Evolutionary conservation across 768 basidiomycete genomes (phyloP), one percentile per base, ranked within the genome.

Genomic region (Phylloporus rhodoxanthus): DNA sequence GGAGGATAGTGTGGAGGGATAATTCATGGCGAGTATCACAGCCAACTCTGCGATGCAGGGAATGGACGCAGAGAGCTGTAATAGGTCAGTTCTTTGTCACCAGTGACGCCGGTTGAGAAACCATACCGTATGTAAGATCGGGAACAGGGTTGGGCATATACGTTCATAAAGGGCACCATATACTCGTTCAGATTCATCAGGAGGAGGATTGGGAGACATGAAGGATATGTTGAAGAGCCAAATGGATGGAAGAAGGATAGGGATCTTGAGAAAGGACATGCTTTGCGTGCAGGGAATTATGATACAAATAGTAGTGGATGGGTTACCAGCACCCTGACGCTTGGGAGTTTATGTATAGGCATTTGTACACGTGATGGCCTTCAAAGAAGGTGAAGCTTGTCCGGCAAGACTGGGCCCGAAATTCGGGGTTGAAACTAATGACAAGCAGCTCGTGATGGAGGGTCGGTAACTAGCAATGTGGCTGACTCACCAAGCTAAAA

Each of bases 151-250:
- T 2, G 64, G 64, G n/a, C 52, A 60, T 19, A 65, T 46, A 2
- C 25, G 48, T 47, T 65, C 64, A 10, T 65, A 58, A 29, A 67
- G 47, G 3, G 58, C 51, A 9, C 55, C 54, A 2, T 45, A 36
- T 8, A 63, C 34, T 0, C 48, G 54, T 36, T 65, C 65, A 5
- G 61, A 60, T 26, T 41, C 14, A 13, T 56, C 43, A 1, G 64
- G 63, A 34, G 61, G 45, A 2, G 55, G 9, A 32, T 26, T 58
- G 1, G 64, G 64, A 8, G 64, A 46, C 23, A 39, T 60, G 26
- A 60, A 67, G 8, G 64, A 52, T 33, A 48, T 21, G 28, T 67
- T 67, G 51, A 65, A 65, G 34, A 67, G 52, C 58, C 58, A 54
- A 9, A 63, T 19, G n/a, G 63, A 63, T 3, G 60, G 48, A 14